These are phyloP conservation scores for Entophlyctis helioformis DNA, from an alignment of 192 early-diverging fungal species.

Conservation along the genomic window DNA sequence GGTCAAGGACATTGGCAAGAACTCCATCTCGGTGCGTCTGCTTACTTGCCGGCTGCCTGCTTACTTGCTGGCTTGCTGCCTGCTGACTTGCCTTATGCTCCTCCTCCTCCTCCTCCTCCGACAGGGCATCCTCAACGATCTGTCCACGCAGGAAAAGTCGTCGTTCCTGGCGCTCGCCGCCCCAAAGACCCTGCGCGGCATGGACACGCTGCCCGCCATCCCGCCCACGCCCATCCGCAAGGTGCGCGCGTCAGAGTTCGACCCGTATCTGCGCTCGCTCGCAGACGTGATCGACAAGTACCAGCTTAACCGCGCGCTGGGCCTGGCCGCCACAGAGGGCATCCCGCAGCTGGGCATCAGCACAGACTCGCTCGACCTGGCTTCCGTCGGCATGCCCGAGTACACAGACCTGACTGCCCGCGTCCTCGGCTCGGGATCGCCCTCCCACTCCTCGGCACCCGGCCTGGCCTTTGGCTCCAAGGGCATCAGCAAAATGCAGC, in stretches of 20 bases:
- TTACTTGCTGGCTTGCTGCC: neutral
- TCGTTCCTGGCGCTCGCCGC: no score
- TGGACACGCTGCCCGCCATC: constrained; percentile 36
- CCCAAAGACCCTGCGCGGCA: constrained; percentile 21
- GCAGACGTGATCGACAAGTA: constrained; percentile 71
- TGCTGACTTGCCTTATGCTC: neutral
- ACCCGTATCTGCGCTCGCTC: constrained; percentile 63
- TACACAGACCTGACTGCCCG: constrained; percentile 8
- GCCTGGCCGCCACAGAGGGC: constrained; percentile 41
- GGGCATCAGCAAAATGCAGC: constrained; percentile 17
- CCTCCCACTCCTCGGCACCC: neutral
- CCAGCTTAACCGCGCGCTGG: constrained; percentile 49
- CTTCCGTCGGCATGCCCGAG: neutral
- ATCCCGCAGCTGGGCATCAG: constrained; percentile 21
- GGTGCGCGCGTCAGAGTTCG: constrained; percentile 71
- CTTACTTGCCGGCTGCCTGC: neutral
- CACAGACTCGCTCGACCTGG: constrained; percentile 10
- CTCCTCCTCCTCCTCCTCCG: neutral
- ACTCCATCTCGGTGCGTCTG: constrained; percentile 49
- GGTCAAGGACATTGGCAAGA: constrained; percentile 62
- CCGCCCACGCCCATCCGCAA: constrained; percentile 49
- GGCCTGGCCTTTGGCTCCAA: constrained; percentile 6
- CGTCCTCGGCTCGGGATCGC: constrained; percentile 1
- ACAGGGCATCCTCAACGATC: constrained; percentile 63
- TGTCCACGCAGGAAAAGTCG: constrained; percentile 31